phyloP scores from a whole-genome alignment of 2,329 filamentous ascomycete genomes.

The Claviceps sp. region DNA sequence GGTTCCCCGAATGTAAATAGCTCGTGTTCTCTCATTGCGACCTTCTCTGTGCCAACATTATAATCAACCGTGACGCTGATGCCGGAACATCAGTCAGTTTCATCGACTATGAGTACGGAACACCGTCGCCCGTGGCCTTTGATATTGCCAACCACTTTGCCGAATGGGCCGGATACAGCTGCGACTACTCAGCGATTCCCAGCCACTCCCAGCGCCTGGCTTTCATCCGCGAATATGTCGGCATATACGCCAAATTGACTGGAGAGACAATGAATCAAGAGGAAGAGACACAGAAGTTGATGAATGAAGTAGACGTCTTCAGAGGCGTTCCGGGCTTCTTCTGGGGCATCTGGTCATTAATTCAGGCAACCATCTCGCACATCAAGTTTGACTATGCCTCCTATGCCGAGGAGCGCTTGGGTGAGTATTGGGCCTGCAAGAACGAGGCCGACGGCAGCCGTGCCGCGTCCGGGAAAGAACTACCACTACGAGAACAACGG shows the following conservation, averaged over 20 bases:
- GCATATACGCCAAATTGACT: slow-evolving; percentile 50
- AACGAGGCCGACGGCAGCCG: slow-evolving; percentile 55
- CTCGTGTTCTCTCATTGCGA: slow-evolving; percentile 94
- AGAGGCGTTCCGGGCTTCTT: slow-evolving; percentile 80
- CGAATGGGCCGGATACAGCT: slow-evolving; percentile 95
- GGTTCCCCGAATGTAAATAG: slow-evolving; percentile 22
- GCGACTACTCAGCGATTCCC: slow-evolving; percentile 74
- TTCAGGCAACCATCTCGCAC: slow-evolving; percentile 84
- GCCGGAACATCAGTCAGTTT: slow-evolving; percentile 44
- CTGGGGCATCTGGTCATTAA: slow-evolving; percentile 91
- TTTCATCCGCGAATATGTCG: slow-evolving; percentile 76
- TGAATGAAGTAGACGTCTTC: slow-evolving; percentile 72
- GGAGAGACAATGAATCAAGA: slow-evolving; percentile 35
- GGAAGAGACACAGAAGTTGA: slow-evolving; percentile 54
- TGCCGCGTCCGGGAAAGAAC: slow-evolving; percentile 35
- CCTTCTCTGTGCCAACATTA: slow-evolving; percentile 90
- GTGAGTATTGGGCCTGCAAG: slow-evolving; percentile 91
- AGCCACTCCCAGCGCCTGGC: slow-evolving; percentile 61
- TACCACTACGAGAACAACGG: slow-evolving; percentile 62
- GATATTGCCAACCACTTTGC: slow-evolving; percentile 97
- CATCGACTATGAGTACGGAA: slow-evolving; percentile 98
- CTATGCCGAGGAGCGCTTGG: slow-evolving; percentile 75
- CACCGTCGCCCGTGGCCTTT: slow-evolving; percentile 85
- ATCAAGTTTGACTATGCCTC: slow-evolving; percentile 95
- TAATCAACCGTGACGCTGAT: slow-evolving; percentile 44